Conservation (phyloP, 257 asterid genomes). For the Nicotiana tabacum region DNA sequence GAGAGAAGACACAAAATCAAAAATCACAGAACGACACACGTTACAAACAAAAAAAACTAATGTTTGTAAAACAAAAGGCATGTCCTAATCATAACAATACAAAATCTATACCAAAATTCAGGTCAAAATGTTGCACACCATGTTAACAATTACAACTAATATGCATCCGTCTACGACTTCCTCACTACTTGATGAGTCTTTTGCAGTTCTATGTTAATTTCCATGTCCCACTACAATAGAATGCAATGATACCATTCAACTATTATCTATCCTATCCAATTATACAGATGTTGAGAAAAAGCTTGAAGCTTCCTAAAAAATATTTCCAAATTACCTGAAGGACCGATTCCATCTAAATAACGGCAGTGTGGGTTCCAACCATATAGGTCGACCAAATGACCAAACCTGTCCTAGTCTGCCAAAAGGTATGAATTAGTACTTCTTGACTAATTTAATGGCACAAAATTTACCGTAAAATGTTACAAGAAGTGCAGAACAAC, state of each 20-base stretch:
- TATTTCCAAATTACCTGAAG: slow-evolving; percentile 32
- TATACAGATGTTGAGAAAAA: neutral
- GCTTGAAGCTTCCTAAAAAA: neutral
- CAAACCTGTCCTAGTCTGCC: slow-evolving; percentile 37
- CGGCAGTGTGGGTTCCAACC: slow-evolving; percentile 64
- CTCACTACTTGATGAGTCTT: neutral
- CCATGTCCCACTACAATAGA: neutral
- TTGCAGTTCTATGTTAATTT: neutral
- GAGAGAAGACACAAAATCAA: neutral
- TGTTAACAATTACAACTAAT: neutral
- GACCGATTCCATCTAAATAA: slow-evolving; percentile 47
- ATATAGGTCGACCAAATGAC: slow-evolving; percentile 56
- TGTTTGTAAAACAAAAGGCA: neutral
- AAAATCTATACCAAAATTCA: slow-evolving; percentile 1
- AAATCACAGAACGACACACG: neutral
- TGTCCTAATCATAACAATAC: neutral
- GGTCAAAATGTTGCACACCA: neutral
- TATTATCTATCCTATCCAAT: neutral
- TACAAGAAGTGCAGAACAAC: neutral
- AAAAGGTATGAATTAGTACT: slow-evolving; percentile 2
- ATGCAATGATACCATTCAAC: neutral
- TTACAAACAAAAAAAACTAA: neutral
- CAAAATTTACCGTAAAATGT: neutral
- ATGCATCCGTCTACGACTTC: neutral
- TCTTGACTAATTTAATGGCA: neutral